Conservation (phyloP, 2,329 filamentous ascomycete species). For the Didymella pinodella region DNA sequence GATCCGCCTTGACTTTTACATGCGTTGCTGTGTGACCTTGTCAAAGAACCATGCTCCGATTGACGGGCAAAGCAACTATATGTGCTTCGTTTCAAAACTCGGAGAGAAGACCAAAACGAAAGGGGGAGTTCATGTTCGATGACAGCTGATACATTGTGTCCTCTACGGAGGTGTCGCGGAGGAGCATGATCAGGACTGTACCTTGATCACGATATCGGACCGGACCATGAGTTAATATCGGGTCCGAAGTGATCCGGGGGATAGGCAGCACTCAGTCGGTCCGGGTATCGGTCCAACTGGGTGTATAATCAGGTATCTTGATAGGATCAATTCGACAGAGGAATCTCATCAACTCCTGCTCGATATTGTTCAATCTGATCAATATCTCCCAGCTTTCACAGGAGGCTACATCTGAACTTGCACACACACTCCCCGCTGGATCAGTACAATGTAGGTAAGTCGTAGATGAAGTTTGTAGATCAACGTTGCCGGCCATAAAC, state of each 20-base stretch:
- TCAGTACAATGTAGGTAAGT: not conserved
- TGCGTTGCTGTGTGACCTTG: not conserved
- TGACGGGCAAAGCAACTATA: not conserved
- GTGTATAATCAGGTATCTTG: no score
- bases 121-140: not conserved
- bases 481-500: conserved; percentile 11
- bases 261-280: no score
- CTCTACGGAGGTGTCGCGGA: no score
- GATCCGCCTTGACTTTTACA: not conserved
- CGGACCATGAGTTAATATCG: no score
- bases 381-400: not conserved
- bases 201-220: no score
- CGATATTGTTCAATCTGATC: no score
- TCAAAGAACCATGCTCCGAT: not conserved
- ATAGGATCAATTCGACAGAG: no score
- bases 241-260: no score
- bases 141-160: not conserved
- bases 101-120: not conserved
- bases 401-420: not conserved
- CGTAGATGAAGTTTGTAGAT: not conserved
- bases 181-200: no score
- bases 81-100: no score
- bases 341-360: no score
- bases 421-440: not conserved
- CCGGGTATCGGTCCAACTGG: no score